A percentile compares a stretch with the other conserved stretches of the same genome.
Evolutionary conservation across 768 basidiomycete genomes (phyloP).

Genomic region (Podaxis sp.): DNA sequence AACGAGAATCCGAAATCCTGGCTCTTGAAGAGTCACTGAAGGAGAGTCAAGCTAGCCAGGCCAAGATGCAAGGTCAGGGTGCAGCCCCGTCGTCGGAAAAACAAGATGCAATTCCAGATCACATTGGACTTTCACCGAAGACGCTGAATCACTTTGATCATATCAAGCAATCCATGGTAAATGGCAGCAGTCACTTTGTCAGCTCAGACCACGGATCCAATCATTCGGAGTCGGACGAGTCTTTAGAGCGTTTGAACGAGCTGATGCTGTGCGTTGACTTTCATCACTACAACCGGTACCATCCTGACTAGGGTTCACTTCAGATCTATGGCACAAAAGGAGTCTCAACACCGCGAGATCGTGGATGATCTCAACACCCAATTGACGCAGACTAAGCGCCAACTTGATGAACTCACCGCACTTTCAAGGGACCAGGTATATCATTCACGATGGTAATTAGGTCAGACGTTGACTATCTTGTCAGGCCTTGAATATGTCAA

Average conservation of each 20-base stretch:
- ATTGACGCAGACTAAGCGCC: constrained; percentile 66
- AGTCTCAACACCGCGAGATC: constrained; percentile 81
- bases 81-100: constrained; percentile 21
- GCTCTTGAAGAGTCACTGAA: constrained; percentile 61
- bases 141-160: constrained; percentile 75
- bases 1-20: constrained; percentile 89
- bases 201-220: constrained; percentile 38
- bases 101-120: constrained; percentile 23
- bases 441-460: constrained; percentile 1
- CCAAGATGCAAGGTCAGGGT: constrained; percentile 11
- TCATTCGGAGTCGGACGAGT: constrained; percentile 62
- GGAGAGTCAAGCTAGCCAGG: constrained; percentile 29
- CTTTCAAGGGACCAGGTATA: constrained; percentile 84
- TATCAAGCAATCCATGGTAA: constrained; percentile 67
- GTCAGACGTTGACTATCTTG: constrained; percentile 6
- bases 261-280: constrained; percentile 76
- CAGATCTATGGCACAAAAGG: constrained; percentile 98
- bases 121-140: constrained; percentile 59
- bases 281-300: constrained; percentile 3
- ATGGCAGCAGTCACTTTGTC: constrained; percentile 36
- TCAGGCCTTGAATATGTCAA: constrained; percentile 85
- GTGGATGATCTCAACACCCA: constrained; percentile 73
- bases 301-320: constrained; percentile 15
- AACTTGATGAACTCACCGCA: constrained; percentile 79
- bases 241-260: constrained; percentile 80